Evolutionary conservation across 75 land plant genomes (phyloP).

Genomic region (Pinus tabuliformis): DNA sequence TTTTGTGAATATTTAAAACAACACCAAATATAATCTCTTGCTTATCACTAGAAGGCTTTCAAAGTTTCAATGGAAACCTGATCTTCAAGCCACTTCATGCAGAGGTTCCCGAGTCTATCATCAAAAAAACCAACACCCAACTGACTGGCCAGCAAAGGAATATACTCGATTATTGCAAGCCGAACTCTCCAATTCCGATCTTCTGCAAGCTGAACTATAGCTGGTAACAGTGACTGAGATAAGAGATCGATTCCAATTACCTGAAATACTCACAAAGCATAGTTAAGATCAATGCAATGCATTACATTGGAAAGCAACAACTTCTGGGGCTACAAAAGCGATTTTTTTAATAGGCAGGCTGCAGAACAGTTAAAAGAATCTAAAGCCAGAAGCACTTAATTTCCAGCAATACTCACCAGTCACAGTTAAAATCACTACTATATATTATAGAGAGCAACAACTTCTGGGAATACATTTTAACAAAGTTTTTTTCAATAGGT

Average conservation of each 20-base stretch:
- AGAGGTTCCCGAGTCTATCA: slow-evolving; percentile 54
- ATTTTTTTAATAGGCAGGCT: not conserved
- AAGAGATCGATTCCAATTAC: slow-evolving; percentile 67
- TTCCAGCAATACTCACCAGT: not conserved
- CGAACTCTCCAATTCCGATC: slow-evolving; percentile 68
- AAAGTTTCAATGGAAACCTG: slow-evolving; percentile 31
- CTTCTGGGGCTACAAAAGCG: not conserved
- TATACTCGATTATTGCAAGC: slow-evolving; percentile 65
- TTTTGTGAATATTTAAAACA: not conserved
- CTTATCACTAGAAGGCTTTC: not conserved
- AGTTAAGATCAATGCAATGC: not conserved
- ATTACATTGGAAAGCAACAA: not conserved
- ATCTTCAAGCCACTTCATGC: slow-evolving; percentile 73
- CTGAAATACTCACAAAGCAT: slow-evolving; percentile 18
- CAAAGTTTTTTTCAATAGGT: not conserved
- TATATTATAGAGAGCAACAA: not conserved
- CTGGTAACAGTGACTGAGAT: slow-evolving; percentile 62
- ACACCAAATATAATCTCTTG: not conserved
- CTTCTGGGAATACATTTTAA: not conserved
- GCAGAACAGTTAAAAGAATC: not conserved
- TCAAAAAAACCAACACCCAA: slow-evolving; percentile 66
- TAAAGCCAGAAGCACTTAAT: not conserved
- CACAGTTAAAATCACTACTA: not conserved
- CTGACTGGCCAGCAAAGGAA: slow-evolving; percentile 65
- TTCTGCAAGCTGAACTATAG: slow-evolving; percentile 66